A percentile compares a stretch with the other conserved stretches of the same genome.
Evolutionary conservation across 208 protist genomes (phyloP).

Genomic region (Acanthamoeba royreba): DNA sequence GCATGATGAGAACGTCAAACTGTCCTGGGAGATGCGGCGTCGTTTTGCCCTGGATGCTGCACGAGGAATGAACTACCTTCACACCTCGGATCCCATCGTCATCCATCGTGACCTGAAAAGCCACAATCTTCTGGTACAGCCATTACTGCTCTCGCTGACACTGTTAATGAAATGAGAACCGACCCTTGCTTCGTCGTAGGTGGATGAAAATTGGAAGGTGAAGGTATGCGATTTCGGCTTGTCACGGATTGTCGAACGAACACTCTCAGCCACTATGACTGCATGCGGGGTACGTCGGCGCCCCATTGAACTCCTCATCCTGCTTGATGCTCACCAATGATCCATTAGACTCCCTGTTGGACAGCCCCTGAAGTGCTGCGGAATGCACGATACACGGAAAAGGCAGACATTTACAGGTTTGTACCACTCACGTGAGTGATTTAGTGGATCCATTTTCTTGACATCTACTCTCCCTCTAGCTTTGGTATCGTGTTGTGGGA

Average conservation of each 20-base stretch:
- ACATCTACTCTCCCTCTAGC: background rate
- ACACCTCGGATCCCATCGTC: background rate
- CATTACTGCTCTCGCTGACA: background rate
- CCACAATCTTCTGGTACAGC: background rate
- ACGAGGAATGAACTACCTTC: conserved; percentile 21
- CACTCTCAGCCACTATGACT: conserved; percentile 7
- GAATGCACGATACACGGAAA: conserved; percentile 27
- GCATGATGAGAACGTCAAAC: background rate
- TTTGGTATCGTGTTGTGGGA: conserved; percentile 7
- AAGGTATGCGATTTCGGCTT: conserved; percentile 38
- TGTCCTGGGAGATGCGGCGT: background rate
- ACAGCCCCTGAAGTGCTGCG: conserved; percentile 12
- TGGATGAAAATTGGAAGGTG: conserved; percentile 33
- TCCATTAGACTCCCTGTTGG: background rate
- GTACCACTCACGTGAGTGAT: background rate
- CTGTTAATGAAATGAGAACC: too few species aligned
- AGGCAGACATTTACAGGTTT: conserved; percentile 7
- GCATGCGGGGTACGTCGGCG: background rate
- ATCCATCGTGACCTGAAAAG: conserved; percentile 26
- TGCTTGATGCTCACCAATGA: background rate
- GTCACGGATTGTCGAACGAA: background rate
- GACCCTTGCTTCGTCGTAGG: background rate
- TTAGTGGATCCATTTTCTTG: background rate
- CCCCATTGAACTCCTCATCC: background rate
- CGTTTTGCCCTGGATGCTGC: background rate